Conservation (phyloP, 2,329 filamentous ascomycete species). For the Fusarium irregulare region DNA sequence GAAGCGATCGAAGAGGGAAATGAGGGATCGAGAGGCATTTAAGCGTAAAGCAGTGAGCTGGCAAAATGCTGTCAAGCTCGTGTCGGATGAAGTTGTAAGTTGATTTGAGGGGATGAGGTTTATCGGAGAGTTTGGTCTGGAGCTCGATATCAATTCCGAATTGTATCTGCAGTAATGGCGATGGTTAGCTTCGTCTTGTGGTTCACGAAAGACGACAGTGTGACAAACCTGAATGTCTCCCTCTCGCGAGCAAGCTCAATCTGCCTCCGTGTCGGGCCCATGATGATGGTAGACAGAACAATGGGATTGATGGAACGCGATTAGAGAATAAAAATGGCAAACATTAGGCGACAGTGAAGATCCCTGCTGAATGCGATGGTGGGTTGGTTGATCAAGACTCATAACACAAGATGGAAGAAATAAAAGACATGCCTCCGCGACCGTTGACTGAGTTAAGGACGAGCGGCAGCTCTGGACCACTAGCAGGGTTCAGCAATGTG, state of each 20-base stretch:
- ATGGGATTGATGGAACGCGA: neutral
- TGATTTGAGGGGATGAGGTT: neutral
- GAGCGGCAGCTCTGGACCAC: neutral
- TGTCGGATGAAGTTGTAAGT: neutral
- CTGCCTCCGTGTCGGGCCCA: neutral
- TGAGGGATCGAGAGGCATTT: neutral
- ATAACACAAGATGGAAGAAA: neutral
- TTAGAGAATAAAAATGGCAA: neutral
- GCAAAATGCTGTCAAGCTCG: neutral
- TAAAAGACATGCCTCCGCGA: neutral
- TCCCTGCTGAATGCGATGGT: neutral
- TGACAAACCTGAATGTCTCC: constrained; percentile 4
- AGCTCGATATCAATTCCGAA: neutral
- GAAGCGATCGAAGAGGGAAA: neutral
- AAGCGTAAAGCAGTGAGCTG: neutral
- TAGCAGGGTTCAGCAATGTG: neutral
- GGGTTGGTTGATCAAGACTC: neutral
- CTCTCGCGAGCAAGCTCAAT: constrained; percentile 2
- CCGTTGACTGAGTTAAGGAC: neutral
- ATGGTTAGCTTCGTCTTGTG: too few species aligned
- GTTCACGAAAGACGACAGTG: too few species aligned
- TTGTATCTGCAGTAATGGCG: neutral
- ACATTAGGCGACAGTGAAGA: neutral
- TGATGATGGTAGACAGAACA: accelerated
- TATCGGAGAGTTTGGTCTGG: neutral